Evolutionary conservation across 352 stramenopile genomes (phyloP), one percentile per base, ranked within the genome.

Genomic region (Pythium biforme): DNA sequence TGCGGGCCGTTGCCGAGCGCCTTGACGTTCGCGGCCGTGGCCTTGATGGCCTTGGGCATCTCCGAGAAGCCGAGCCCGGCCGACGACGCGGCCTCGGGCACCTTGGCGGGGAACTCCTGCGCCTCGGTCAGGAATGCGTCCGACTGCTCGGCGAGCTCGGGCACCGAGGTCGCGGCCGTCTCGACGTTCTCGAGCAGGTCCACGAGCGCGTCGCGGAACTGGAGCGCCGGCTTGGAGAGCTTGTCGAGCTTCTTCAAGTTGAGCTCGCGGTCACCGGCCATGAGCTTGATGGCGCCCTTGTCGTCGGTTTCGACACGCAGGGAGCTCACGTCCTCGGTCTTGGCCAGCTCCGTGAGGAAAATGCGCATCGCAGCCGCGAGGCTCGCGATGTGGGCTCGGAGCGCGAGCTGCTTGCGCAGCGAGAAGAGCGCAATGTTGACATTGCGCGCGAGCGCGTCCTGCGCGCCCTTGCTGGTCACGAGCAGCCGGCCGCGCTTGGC

Each of bases 101-200:
- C 68, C 45, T 81, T 81, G 10, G 56, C 66, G 5, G 77, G 70
- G 40, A 86, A 73, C 12, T 70, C 61, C 55, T 83, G 74, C 19
- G 74, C 74, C 48, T 86, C 77, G 11, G 75, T 61, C 1, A 62
- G 31, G 33, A 83, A 80, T 2, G 70, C 51, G 8, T 66, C 63
- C 8, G 68, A 75, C 64, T 79, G 67, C 29, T 80, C 70, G 11
- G 59, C 66, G 19, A 86, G 68, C 45, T 81, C 77, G 1, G 77
- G 77, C 27, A 86, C 68, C 4, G 75, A 83, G 9, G 59, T 76
- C 25, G 64, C 77, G 0, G 77, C 77, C 0, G 73, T 81, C 58
- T 82, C 26, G 1, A 83, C 63, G 55, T 86, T 86, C 9, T 86
- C 75, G n/a, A 86, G 43, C 17, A 86, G 55, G 17, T 82, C 77